Evolutionary conservation across 768 basidiomycete genomes (phyloP).

Genomic region (Plicaturopsis crispa): DNA sequence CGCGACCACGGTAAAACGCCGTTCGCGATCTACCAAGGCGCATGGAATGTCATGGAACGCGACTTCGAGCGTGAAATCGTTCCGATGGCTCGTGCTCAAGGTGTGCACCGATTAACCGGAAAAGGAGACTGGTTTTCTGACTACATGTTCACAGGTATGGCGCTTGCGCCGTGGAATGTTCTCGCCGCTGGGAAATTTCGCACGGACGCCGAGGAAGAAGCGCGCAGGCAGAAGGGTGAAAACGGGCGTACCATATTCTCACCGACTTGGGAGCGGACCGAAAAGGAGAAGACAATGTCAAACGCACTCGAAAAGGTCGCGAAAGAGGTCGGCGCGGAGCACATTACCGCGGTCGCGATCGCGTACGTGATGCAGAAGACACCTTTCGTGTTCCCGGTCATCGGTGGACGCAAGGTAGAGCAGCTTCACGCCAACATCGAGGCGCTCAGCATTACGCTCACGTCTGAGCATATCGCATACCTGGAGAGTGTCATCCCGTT

Average conservation of each 20-base stretch:
- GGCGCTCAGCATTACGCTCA: constrained; percentile 32
- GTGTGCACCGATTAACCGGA: neutral
- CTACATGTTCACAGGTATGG: constrained; percentile 18
- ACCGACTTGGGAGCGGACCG: constrained; percentile 37
- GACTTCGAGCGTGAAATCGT: constrained; percentile 39
- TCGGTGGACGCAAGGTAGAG: constrained; percentile 36
- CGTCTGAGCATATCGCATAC: constrained; percentile 26
- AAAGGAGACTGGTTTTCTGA: neutral
- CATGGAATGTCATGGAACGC: constrained; percentile 23
- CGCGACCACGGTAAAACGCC: constrained; percentile 32
- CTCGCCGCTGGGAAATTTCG: constrained; percentile 26
- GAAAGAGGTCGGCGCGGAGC: constrained; percentile 36
- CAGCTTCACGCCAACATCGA: constrained; percentile 34
- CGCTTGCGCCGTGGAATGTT: constrained; percentile 29
- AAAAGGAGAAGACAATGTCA: constrained; percentile 33
- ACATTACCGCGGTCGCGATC: constrained; percentile 40
- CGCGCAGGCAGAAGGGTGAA: constrained; percentile 16
- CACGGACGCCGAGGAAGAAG: constrained; percentile 21
- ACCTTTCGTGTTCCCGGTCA: constrained; percentile 35
- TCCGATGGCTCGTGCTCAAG: constrained; percentile 20
- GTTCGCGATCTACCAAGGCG: constrained; percentile 38
- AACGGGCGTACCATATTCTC: constrained; percentile 17
- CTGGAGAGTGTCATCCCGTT: constrained; percentile 29
- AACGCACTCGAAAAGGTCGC: constrained; percentile 44
- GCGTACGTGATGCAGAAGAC: constrained; percentile 39